phyloP scores from a whole-genome alignment of 306 rosid species.

The apple (Malus domestica) region ASM211411v1 NC_041793.1:29455501-29456000 shows the following conservation, averaged over 20 bases:
- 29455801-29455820: conserved; percentile 92
- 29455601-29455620: neutral
- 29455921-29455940: neutral
- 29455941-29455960: conserved; percentile 51
- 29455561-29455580: neutral
- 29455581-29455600: neutral
- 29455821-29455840: conserved; percentile 32
- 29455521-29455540: neutral
- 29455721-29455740: conserved; percentile 33
- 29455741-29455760: conserved; percentile 59
- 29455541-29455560: neutral
- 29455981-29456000: conserved; percentile 85
- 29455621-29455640: neutral
- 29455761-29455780: conserved; percentile 71
- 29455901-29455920: neutral
- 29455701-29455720: conserved; percentile 26
- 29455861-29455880: neutral
- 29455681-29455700: neutral
- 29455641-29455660: neutral
- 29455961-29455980: conserved; percentile 76
- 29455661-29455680: neutral
- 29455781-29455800: conserved; percentile 71
- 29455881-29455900: neutral
- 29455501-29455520: neutral
- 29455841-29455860: neutral